phyloP scores from a whole-genome alignment of 1,284 basidiomycete species.

The Cryptococcus jaspeensis region DNA sequence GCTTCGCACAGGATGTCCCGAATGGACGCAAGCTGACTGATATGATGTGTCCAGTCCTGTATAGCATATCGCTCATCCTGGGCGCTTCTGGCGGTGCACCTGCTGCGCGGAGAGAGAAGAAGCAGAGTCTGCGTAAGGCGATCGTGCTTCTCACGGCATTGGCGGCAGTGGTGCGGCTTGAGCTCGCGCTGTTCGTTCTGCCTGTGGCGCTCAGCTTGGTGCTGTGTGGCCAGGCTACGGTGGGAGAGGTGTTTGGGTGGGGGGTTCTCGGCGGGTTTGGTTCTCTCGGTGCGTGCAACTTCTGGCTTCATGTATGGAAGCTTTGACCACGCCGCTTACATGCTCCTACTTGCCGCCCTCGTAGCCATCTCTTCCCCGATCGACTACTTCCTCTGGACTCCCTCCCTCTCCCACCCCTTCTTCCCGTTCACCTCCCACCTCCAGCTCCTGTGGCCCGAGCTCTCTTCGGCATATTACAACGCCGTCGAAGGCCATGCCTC shows the following conservation, averaged over 20 bases:
- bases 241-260: constrained; percentile 57
- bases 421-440: constrained; percentile 33
- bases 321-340: constrained; percentile 11
- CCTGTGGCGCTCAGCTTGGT: constrained; percentile 65
- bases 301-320: neutral
- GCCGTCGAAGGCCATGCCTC: constrained; percentile 79
- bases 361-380: constrained; percentile 64
- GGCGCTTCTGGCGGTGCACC: constrained; percentile 13
- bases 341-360: constrained; percentile 5
- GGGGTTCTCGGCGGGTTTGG: constrained; percentile 60
- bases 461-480: constrained; percentile 79
- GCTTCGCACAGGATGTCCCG: no score
- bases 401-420: constrained; percentile 33
- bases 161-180: constrained; percentile 74
- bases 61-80: constrained; percentile 22
- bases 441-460: constrained; percentile 80
- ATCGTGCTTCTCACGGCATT: constrained; percentile 62
- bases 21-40: neutral
- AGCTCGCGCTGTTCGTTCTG: constrained; percentile 67
- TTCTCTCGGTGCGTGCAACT: constrained; percentile 59
- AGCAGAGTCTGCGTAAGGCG: constrained; percentile 27
- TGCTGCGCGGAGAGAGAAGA: constrained; percentile 9
- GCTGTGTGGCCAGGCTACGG: constrained; percentile 52
- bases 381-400: constrained; percentile 84
- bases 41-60: constrained; percentile 3